Evolutionary conservation across 2,329 filamentous ascomycete species (phyloP), one percentile per base, ranked within the genome.

Genomic region (Fusarium poae): DNA sequence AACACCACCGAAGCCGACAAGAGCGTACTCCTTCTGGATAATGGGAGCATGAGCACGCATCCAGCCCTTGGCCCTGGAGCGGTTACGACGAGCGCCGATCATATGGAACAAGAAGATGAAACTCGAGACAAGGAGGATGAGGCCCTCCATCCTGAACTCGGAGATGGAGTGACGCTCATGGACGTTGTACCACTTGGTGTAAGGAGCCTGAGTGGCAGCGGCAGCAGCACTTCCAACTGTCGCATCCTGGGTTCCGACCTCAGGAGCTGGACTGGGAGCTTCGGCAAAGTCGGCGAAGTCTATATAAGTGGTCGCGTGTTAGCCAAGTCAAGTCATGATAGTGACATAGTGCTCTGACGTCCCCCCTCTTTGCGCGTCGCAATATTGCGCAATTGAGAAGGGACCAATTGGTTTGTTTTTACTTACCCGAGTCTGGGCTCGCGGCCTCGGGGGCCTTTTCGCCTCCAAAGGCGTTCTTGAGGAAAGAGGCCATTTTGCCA

Each of bases 221-320:
- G 86, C 84, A 49, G 81, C 79, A 42, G 82, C 78, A 27, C 81
- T 80, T 35, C 79, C 80, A 62, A 85, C 79, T 58, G 84, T 80
- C 67, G 84, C 80, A 62, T 83, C 80, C 61, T 81, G 81, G 44
- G 83, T 80, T 46, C 80, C 79, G 49, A 83, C 78, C 63, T 86
- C 81, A 59, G 86, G 86, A 25, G 83, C 79, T 58, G 92, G 90
- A 21, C 91, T 89, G 70, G 93, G 88, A 73, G 89, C 91, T 70
- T 89, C 90, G 64, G 93, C 93, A 77, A 97, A 98, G 84, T 97
- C 95, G 82, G 93, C 94, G 79, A 97, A 97, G 83, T 97, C 94
- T 97, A 50, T 53, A 62, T 10, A 44, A 44, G 48, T 32, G 48
- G 57, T 30, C 71, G 72, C 56, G 57, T 52, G 75, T 79, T 68